Evolutionary conservation across 2,329 filamentous ascomycete genomes (phyloP), one percentile per base, ranked within the genome.

Genomic region (Trichoderma citrinoviride): DNA sequence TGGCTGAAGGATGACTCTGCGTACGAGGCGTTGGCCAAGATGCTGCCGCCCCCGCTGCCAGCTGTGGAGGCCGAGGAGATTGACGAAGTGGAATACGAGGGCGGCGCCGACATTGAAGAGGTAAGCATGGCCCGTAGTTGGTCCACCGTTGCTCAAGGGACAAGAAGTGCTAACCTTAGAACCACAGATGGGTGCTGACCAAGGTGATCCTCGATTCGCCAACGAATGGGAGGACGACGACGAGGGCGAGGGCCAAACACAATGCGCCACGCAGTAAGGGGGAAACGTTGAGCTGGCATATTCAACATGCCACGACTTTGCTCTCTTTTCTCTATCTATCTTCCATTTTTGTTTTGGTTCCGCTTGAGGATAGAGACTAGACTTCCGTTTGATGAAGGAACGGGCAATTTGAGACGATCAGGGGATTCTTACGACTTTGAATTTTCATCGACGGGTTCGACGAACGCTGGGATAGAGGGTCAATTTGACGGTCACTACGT

Each of bases 41-140:
- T 96, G 29, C 82, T 99, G 14, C 95, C 95, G 0, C 80, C 85
- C 10, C 84, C 85, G 0, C 74, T 78, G 0, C 79, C 84, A 5
- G 79, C 84, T 10, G 89, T 94, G 68, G 82, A 86, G 68, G 86
- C 88, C 0, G 89, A 94, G 0, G 87, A 91, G 66, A 82, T 93
- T 8, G 95, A 98, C 65, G 93, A 98, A 69, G 92, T 97, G 0
- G 86, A 92, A 3, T 96, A 91, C 71, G 90, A 97, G 67, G 85
- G 86, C n/a, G 87, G 93, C 68, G 92, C 87, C 3, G 89, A 93
- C 71, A 85, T 97, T 70, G 92, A 97, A 58, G 87, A 93, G 73
- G 87, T 89, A 77, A 77, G 83, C 66, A 23, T 54, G 0, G 8
- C 14, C 3, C 14, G 12, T 7, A 0, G 14, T 14, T 21, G 8